Conservation (phyloP, 2,329 filamentous ascomycete genomes). For the Fusarium nurragi region DNA sequence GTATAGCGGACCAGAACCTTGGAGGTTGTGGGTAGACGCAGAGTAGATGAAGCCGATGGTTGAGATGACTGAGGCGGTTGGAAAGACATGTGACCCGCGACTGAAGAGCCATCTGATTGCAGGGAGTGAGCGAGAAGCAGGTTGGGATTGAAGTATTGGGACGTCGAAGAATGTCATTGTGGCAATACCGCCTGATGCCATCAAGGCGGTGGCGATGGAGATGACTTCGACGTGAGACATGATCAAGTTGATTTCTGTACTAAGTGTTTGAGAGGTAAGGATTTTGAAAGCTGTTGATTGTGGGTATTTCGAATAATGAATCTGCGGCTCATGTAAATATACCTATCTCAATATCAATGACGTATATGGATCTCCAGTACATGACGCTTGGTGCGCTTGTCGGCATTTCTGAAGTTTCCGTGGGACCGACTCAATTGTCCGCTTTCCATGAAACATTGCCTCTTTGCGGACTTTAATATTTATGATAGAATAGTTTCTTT, state of each 20-base stretch:
- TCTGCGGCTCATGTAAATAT: background rate
- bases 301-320: background rate
- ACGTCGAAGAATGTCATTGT: conserved; percentile 12
- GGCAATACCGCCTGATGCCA: conserved; percentile 10
- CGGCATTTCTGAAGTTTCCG: conserved; percentile 7
- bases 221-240: background rate
- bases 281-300: background rate
- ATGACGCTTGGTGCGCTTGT: background rate
- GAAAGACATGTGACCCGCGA: background rate
- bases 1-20: fast-evolving
- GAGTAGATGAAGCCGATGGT: background rate
- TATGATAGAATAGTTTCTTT: background rate
- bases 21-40: background rate
- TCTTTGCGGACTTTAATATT: background rate
- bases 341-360: background rate
- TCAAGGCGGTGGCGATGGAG: background rate
- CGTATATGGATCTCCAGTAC: background rate
- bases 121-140: background rate
- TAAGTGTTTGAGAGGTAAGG: background rate
- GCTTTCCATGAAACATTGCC: background rate
- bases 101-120: background rate
- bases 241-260: fast-evolving
- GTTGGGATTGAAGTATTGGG: conserved; percentile 13
- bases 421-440: background rate
- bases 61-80: background rate